phyloP scores from a whole-genome alignment of 192 early-diverging fungal species.

The Coemansia sp. region DNA sequence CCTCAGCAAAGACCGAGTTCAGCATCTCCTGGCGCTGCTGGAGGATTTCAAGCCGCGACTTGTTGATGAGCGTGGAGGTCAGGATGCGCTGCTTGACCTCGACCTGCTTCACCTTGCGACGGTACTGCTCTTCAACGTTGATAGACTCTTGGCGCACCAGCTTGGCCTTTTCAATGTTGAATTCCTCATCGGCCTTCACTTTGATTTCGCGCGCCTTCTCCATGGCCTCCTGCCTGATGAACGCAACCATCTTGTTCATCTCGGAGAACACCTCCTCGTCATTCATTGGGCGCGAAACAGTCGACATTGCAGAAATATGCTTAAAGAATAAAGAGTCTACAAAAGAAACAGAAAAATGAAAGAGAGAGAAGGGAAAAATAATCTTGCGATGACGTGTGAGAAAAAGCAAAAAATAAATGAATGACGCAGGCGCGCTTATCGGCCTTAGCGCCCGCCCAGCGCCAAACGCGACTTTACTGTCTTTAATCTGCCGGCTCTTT shows the following conservation, averaged over 20 bases:
- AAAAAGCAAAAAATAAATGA: not conserved
- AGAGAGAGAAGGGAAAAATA: constrained; percentile 2
- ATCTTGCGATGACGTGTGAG: not conserved
- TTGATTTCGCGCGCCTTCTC: constrained; percentile 99
- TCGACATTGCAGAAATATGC: constrained; percentile 25
- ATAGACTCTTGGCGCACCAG: constrained; percentile 96
- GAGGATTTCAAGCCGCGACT: constrained; percentile 86
- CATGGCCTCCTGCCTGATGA: constrained; percentile 98
- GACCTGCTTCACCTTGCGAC: constrained; percentile 97
- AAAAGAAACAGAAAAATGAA: not conserved
- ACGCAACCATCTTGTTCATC: constrained; percentile 99
- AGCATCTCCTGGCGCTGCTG: constrained; percentile 86
- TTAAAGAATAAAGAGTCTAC: not conserved
- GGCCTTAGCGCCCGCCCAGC: not conserved
- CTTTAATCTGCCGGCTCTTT: not conserved
- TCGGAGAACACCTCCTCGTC: constrained; percentile 94
- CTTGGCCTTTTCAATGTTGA: constrained; percentile 99
- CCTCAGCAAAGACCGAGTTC: constrained; percentile 76
- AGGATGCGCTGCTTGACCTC: constrained; percentile 94
- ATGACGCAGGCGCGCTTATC: not conserved
- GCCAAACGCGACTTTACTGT: not conserved
- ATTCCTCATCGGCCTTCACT: constrained; percentile 99
- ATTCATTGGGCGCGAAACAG: constrained; percentile 68
- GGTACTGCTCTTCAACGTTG: constrained; percentile 93
- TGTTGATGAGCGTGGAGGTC: constrained; percentile 95